Evolutionary conservation across 2,329 filamentous ascomycete species (phyloP).

Genomic region (Paecilomyces sp.): DNA sequence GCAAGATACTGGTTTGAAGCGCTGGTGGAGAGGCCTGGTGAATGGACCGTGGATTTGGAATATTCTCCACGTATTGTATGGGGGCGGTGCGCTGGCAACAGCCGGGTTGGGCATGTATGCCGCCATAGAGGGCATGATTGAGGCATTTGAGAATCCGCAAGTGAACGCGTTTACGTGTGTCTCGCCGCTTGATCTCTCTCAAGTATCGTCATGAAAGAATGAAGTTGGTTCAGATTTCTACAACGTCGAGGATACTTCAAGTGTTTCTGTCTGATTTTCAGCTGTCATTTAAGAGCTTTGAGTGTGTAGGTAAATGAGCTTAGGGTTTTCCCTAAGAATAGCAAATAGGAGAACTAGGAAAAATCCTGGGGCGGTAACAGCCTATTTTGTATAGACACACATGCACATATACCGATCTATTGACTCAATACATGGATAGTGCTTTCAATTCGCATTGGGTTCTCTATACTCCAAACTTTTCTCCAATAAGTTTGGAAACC

Average conservation of each 20-base stretch:
- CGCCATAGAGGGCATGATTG: conserved; percentile 19
- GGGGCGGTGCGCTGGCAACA: conserved; percentile 13
- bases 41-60: conserved; percentile 15
- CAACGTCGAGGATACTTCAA: not conserved
- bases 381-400: too few species aligned
- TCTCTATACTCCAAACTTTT: too few species aligned
- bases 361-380: too few species aligned
- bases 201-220: not conserved
- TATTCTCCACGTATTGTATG: conserved; percentile 14
- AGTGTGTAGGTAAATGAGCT: too few species aligned
- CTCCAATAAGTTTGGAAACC: too few species aligned
- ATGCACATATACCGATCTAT: too few species aligned
- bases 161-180: conserved; percentile 21
- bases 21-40: conserved; percentile 15
- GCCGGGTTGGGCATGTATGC: conserved; percentile 18
- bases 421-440: too few species aligned
- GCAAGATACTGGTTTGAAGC: conserved; percentile 8
- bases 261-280: too few species aligned
- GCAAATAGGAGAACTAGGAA: too few species aligned
- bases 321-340: too few species aligned
- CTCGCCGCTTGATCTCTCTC: conserved; percentile 14
- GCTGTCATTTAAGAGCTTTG: too few species aligned
- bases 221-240: not conserved
- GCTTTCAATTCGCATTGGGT: too few species aligned
- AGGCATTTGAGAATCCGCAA: conserved; percentile 18